Conservation (phyloP, 495 filamentous ascomycete genomes). For the Glonium stellatum region DNA sequence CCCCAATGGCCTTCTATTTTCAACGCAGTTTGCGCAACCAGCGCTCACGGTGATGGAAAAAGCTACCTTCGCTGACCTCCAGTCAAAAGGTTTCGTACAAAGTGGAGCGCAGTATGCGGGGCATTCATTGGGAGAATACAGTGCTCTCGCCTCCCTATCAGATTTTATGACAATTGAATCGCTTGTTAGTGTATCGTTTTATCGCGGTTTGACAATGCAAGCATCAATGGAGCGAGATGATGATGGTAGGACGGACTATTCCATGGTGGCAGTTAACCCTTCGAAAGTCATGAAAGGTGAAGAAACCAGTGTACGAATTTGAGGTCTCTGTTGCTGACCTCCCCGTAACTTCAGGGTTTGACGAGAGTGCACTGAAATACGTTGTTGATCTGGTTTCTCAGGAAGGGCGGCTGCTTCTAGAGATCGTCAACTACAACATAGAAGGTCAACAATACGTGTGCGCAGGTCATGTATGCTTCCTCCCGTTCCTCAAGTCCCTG, state of each 20-base stretch:
- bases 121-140: slow-evolving; percentile 97
- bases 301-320: no score
- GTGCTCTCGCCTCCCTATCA: slow-evolving; percentile 87
- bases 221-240: slow-evolving; percentile 96
- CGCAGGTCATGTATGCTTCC: slow-evolving; percentile 92
- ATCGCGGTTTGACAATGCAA: slow-evolving; percentile 97
- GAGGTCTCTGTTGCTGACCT: no score
- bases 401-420: slow-evolving; percentile 86
- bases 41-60: slow-evolving; percentile 98
- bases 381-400: slow-evolving; percentile 88
- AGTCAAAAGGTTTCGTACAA: slow-evolving; percentile 88
- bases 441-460: slow-evolving; percentile 98
- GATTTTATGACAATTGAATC: slow-evolving; percentile 99
- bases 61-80: slow-evolving; percentile 98
- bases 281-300: slow-evolving; percentile 91
- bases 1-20: slow-evolving; percentile 93
- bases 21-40: slow-evolving; percentile 96
- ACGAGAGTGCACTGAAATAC: slow-evolving; percentile 89
- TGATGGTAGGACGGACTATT: slow-evolving; percentile 87
- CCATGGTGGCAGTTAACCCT: slow-evolving; percentile 97
- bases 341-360: slow-evolving; percentile 98
- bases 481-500: slow-evolving; percentile 82
- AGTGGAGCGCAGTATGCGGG: slow-evolving; percentile 93
- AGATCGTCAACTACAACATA: slow-evolving; percentile 99
- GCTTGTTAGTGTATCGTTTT: slow-evolving; percentile 96